A percentile compares a stretch with the other conserved stretches of the same genome.
Evolutionary conservation across 2,329 filamentous ascomycete genomes (phyloP).

Genomic region (Albifimbria verrucaria): DNA sequence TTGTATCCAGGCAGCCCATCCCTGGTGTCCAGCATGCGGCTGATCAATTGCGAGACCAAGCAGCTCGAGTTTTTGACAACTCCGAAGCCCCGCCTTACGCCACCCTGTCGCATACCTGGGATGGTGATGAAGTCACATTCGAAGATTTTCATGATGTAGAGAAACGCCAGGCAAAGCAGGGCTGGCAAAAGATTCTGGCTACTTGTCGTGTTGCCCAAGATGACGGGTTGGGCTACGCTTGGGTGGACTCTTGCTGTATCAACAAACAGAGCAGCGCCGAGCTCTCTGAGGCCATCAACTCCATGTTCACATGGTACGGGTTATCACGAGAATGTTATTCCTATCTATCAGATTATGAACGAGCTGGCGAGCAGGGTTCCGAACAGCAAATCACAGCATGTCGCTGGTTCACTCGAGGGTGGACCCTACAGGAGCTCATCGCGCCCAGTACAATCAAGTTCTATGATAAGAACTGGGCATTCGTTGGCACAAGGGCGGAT

Average conservation of each 20-base stretch:
- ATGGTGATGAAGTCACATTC: neutral
- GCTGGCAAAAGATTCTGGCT: neutral
- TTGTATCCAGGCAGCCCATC: too few species aligned
- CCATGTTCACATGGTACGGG: slow-evolving; percentile 1
- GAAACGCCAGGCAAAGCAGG: neutral
- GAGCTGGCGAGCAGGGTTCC: neutral
- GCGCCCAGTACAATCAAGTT: neutral
- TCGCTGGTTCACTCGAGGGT: neutral
- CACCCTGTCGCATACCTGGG: slow-evolving; percentile 1
- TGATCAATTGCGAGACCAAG: neutral
- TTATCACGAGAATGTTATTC: neutral
- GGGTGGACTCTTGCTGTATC: slow-evolving; percentile 1
- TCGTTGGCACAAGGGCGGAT: neutral
- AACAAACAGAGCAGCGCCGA: neutral
- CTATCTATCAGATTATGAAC: neutral
- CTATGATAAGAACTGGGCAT: neutral
- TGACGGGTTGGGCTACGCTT: neutral
- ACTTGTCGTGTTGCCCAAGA: neutral
- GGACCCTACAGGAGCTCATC: neutral
- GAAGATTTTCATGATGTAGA: neutral
- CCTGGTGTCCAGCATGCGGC: too few species aligned
- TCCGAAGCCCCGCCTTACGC: neutral
- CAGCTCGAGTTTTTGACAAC: neutral
- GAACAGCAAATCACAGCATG: neutral
- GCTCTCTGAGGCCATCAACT: slow-evolving; percentile 1